A percentile compares a stretch with the other conserved stretches of the same genome.
Evolutionary conservation across 2,329 filamentous ascomycete species (phyloP).

Genomic region (Ophidiomyces ophidiicola): DNA sequence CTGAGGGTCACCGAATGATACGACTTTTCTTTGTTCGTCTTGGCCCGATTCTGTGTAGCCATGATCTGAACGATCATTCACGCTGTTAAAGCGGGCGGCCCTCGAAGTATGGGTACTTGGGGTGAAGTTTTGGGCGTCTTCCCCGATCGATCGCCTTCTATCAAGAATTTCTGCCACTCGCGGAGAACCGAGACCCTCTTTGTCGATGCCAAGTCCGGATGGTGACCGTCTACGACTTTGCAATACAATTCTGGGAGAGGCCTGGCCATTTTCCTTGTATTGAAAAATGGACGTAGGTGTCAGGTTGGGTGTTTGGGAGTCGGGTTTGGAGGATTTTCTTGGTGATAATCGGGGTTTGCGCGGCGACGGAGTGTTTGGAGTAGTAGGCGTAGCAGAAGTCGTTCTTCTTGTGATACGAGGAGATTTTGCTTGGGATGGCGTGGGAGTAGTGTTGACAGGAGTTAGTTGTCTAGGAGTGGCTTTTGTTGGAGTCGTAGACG

Average conservation of each 20-base stretch:
- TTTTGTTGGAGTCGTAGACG: slow-evolving; percentile 35
- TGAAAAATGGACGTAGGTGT: slow-evolving; percentile 40
- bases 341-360: slow-evolving; percentile 29
- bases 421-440: slow-evolving; percentile 24
- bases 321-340: slow-evolving; percentile 36
- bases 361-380: slow-evolving; percentile 7
- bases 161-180: slow-evolving; percentile 59
- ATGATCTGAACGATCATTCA: slow-evolving; percentile 42
- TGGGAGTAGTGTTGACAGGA: slow-evolving; percentile 29
- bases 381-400: slow-evolving; percentile 10
- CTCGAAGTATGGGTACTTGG: slow-evolving; percentile 36
- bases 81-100: slow-evolving; percentile 54
- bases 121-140: slow-evolving; percentile 52
- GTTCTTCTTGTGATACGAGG: neutral
- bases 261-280: slow-evolving; percentile 41
- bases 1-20: slow-evolving; percentile 41
- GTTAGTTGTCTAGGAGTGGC: slow-evolving; percentile 28
- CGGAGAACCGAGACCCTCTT: slow-evolving; percentile 61
- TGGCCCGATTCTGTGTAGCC: slow-evolving; percentile 52
- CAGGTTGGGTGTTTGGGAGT: slow-evolving; percentile 31
- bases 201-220: slow-evolving; percentile 58
- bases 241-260: slow-evolving; percentile 52
- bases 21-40: slow-evolving; percentile 21
- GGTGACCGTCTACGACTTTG: slow-evolving; percentile 49
- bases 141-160: slow-evolving; percentile 57